Percentiles rank a stretch among this genome's conserved stretches.
Conservation (phyloP, 164 flowering plant genomes). For the Tetrastigma voinierianum region DNA sequence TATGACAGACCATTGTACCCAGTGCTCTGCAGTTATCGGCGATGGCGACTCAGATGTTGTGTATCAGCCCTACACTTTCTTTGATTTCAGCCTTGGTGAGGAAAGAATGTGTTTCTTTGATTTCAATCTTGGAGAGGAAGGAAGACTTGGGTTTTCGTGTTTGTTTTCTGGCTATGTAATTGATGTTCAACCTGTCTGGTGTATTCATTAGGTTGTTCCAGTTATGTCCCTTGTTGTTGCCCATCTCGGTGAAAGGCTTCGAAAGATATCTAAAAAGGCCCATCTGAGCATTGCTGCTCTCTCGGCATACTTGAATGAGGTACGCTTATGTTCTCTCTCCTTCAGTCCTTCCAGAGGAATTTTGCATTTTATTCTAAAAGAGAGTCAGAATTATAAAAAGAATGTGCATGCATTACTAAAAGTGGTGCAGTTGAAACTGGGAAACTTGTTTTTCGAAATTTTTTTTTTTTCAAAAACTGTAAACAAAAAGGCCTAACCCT, state of each 20-base stretch:
- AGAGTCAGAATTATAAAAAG: not conserved
- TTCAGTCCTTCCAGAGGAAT: not conserved
- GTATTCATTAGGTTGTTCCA: constrained; percentile 65
- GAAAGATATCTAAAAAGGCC: constrained; percentile 65
- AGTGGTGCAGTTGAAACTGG: no score
- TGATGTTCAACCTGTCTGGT: constrained; percentile 3
- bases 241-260: constrained; percentile 74
- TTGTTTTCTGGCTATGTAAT: not conserved
- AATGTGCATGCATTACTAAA: no score
- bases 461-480: no score
- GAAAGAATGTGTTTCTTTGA: constrained; percentile 9
- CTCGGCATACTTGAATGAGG: constrained; percentile 93
- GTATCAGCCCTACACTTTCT: constrained; percentile 73
- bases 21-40: constrained; percentile 73
- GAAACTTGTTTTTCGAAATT: no score
- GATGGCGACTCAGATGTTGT: constrained; percentile 82
- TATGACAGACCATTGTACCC: constrained; percentile 64
- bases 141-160: constrained; percentile 1
- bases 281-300: constrained; percentile 62
- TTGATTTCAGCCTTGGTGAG: constrained; percentile 46
- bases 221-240: constrained; percentile 56
- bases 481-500: no score
- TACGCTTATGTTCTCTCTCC: constrained; percentile 12
- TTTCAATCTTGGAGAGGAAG: constrained; percentile 58
- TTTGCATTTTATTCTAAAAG: not conserved